phyloP scores from a whole-genome alignment of 805 yeast genomes.

The Starmerella apis region DNA sequence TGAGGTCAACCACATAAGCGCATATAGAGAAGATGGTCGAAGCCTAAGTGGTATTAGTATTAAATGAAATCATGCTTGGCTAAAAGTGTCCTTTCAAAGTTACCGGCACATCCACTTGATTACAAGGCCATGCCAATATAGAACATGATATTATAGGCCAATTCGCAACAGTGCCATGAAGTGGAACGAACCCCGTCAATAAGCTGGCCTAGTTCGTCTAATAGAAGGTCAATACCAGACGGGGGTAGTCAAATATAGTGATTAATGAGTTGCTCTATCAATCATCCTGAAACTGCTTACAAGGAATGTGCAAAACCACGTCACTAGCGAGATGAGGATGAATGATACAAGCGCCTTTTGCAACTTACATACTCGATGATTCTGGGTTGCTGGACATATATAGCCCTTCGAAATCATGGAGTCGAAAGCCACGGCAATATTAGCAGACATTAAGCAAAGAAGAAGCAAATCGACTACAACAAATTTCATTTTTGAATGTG shows the following conservation, averaged over 20 bases:
- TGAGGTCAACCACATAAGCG: no score
- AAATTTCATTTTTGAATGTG: constrained; percentile 69
- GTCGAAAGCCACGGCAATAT: constrained; percentile 73
- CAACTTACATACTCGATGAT: constrained; percentile 53
- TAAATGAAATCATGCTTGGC: no score
- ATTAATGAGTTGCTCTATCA: constrained; percentile 34
- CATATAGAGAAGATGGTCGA: no score
- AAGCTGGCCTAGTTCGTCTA: no score
- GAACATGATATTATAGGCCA: no score
- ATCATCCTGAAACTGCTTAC: constrained; percentile 76
- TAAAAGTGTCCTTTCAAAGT: no score
- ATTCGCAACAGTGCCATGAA: no score
- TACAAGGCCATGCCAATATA: no score
- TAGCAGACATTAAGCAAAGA: constrained; percentile 82
- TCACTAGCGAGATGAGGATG: constrained; percentile 57
- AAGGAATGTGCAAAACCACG: constrained; percentile 81
- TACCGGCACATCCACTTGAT: no score
- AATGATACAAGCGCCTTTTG: constrained; percentile 73
- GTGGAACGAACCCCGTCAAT: no score
- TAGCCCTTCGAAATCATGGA: constrained; percentile 37
- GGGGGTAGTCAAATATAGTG: background rate
- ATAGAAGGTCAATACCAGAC: no score
- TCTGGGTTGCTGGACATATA: constrained; percentile 29
- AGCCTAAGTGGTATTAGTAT: no score
- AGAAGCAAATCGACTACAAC: constrained; percentile 74